Evolutionary conservation across 1,284 basidiomycete species (phyloP).

Genomic region (Ganoderma multipileum): DNA sequence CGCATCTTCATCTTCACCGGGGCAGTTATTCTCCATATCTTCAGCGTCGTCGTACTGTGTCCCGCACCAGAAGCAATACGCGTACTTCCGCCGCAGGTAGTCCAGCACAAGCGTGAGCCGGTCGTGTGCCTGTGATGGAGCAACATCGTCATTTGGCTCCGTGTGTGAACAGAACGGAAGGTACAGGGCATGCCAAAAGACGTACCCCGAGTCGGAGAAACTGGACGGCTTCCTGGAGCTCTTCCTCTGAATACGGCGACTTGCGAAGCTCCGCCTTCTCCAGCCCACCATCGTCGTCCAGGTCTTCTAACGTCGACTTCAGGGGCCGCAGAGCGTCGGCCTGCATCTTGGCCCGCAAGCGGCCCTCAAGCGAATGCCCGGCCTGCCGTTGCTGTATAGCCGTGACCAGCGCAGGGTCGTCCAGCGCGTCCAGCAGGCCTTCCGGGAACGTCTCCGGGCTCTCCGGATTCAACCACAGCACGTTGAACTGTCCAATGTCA

Average conservation of each 20-base stretch:
- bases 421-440: slow-evolving; percentile 65
- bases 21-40: slow-evolving; percentile 73
- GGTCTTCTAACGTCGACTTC: slow-evolving; percentile 41
- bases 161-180: not conserved
- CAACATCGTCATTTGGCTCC: not conserved
- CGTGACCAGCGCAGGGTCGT: slow-evolving; percentile 41
- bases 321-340: slow-evolving; percentile 69
- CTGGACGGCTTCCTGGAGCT: slow-evolving; percentile 68
- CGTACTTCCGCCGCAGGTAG: slow-evolving; percentile 74
- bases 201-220: slow-evolving; percentile 74
- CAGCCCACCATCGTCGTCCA: slow-evolving; percentile 41
- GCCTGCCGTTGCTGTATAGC: slow-evolving; percentile 34
- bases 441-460: slow-evolving; percentile 69
- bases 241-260: slow-evolving; percentile 54
- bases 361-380: slow-evolving; percentile 48
- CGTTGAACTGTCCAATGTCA: slow-evolving; percentile 61
- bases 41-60: slow-evolving; percentile 68
- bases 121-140: slow-evolving; percentile 62
- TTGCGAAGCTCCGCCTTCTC: slow-evolving; percentile 33
- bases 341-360: slow-evolving; percentile 71
- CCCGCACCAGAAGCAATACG: slow-evolving; percentile 91
- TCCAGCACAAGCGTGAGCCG: slow-evolving; percentile 71
- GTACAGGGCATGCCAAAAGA: slow-evolving; percentile 13
- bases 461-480: slow-evolving; percentile 75
- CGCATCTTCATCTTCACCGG: slow-evolving; percentile 77